These are phyloP conservation scores for Sporodiniella umbellata DNA, from an alignment of 371 early-diverging fungal genomes.

Conservation along the genomic window DNA sequence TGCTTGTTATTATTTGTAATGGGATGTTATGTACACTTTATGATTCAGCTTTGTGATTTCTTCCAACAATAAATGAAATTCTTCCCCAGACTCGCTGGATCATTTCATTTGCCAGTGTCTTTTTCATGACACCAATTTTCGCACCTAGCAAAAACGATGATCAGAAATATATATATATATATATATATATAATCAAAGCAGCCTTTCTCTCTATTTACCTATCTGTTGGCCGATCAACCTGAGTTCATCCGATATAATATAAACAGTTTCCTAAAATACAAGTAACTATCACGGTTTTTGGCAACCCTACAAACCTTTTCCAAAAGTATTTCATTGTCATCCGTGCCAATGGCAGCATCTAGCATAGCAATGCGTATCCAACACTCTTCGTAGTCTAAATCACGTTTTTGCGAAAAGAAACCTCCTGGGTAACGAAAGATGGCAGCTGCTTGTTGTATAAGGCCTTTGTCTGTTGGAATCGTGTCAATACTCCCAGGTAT, in stretches of 20 bases:
- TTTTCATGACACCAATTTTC: slow-evolving; percentile 25
- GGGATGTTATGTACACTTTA: slow-evolving; percentile 1
- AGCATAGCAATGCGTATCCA: slow-evolving; percentile 15
- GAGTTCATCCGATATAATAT: slow-evolving; percentile 15
- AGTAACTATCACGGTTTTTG: neutral
- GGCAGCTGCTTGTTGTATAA: slow-evolving; percentile 4
- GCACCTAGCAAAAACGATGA: slow-evolving; percentile 15
- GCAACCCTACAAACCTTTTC: slow-evolving; percentile 18
- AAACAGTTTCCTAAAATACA: neutral
- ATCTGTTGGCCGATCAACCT: slow-evolving; percentile 26
- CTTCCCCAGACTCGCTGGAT: slow-evolving; percentile 37
- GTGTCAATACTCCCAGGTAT: slow-evolving; percentile 11
- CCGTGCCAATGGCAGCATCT: slow-evolving; percentile 29
- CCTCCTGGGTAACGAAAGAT: slow-evolving; percentile 17
- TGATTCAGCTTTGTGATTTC: slow-evolving; percentile 11
- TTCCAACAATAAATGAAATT: slow-evolving; percentile 25
- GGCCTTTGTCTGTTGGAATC: slow-evolving; percentile 5
- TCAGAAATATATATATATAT: too few species aligned
- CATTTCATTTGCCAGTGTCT: slow-evolving; percentile 34
- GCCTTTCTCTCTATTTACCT: slow-evolving; percentile 19
- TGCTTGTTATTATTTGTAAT: too few species aligned
- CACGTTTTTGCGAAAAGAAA: slow-evolving; percentile 12
- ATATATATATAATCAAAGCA: too few species aligned
- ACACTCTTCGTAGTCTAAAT: slow-evolving; percentile 22
- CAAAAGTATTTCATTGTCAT: slow-evolving; percentile 21